Conservation (phyloP, 441 rosid species). For the Adansonia madagascariensis region DNA sequence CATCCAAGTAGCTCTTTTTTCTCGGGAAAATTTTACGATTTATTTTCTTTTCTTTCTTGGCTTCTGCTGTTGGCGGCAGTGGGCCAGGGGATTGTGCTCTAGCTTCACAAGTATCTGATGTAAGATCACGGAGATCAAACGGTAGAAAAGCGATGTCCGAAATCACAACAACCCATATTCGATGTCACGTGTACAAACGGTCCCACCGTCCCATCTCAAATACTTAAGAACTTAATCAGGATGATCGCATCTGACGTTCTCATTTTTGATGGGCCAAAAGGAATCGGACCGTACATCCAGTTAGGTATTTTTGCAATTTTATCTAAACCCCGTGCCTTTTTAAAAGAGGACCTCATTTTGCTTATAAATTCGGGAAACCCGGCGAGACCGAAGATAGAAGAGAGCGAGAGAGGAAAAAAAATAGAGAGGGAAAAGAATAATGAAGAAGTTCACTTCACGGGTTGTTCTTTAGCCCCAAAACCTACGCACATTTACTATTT, state of each 20-base stretch:
- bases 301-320: constrained; percentile 11
- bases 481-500: constrained; percentile 31
- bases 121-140: constrained; percentile 26
- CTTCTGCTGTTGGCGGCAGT: constrained; percentile 29
- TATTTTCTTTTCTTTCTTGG: constrained; percentile 19
- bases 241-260: neutral
- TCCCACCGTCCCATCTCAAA: neutral
- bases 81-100: no score
- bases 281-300: neutral
- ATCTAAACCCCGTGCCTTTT: neutral
- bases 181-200: constrained; percentile 28
- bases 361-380: neutral
- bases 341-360: neutral
- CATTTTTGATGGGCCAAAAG: neutral
- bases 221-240: neutral
- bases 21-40: no score
- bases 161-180: no score
- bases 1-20: neutral
- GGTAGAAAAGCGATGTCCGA: neutral
- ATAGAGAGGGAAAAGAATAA: neutral
- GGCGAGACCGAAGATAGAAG: neutral
- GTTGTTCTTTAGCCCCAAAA: constrained; percentile 20
- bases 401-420: neutral
- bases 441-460: neutral
- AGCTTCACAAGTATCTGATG: constrained; percentile 56